A percentile compares a stretch with the other conserved stretches of the same genome.
These are phyloP conservation scores for Geotrichum restrictum DNA, from an alignment of 1,139 yeast species.

Conservation along the genomic window DNA sequence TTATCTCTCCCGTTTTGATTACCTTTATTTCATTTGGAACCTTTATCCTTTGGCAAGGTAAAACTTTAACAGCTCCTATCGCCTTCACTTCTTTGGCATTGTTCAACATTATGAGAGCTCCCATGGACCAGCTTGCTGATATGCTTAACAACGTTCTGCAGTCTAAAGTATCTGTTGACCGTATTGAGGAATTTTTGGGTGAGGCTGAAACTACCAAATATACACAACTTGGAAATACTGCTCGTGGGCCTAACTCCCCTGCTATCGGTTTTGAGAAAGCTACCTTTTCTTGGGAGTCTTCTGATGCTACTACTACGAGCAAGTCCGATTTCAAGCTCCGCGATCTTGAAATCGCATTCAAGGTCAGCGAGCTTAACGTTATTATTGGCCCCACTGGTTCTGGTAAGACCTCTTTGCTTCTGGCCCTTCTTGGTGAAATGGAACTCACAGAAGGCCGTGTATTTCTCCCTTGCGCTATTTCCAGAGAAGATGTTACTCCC, in stretches of 20 bases:
- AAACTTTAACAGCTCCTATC: slow-evolving; percentile 75
- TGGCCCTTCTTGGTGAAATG: slow-evolving; percentile 96
- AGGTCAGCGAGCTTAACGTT: slow-evolving; percentile 72
- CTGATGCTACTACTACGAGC: slow-evolving; percentile 25
- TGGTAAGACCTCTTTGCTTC: slow-evolving; percentile 85
- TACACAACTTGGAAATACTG: slow-evolving; percentile 56
- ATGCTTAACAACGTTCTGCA: slow-evolving; percentile 82
- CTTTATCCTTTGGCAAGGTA: slow-evolving; percentile 66
- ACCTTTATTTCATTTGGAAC: slow-evolving; percentile 77
- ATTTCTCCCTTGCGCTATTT: slow-evolving; percentile 69
- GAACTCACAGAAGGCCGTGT: slow-evolving; percentile 66
- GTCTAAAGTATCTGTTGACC: slow-evolving; percentile 82
- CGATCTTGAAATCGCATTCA: slow-evolving; percentile 65
- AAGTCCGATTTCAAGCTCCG: slow-evolving; percentile 64
- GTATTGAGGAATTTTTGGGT: slow-evolving; percentile 72
- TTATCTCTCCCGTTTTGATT: slow-evolving; percentile 73
- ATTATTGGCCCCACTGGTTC: slow-evolving; percentile 92
- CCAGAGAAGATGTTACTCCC: slow-evolving; percentile 64
- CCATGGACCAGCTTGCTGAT: slow-evolving; percentile 84
- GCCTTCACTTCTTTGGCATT: slow-evolving; percentile 89
- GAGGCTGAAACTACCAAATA: slow-evolving; percentile 83
- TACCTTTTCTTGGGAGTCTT: slow-evolving; percentile 70
- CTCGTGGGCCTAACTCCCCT: slow-evolving; percentile 58
- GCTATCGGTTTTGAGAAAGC: slow-evolving; percentile 80
- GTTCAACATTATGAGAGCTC: slow-evolving; percentile 76